Evolutionary conservation across 1,284 basidiomycete genomes (phyloP).

Genomic region (Apiotrichum siamense): DNA sequence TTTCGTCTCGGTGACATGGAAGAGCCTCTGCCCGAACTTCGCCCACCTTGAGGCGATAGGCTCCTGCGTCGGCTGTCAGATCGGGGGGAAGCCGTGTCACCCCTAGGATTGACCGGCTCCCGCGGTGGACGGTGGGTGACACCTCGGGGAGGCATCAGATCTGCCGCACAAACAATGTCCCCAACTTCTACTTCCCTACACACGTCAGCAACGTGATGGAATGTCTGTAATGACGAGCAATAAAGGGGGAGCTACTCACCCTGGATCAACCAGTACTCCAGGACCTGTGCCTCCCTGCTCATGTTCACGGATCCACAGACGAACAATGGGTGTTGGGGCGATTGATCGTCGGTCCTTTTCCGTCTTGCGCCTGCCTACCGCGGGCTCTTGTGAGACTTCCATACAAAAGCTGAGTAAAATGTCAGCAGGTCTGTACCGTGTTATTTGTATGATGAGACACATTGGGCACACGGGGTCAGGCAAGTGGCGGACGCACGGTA

Average conservation of each 20-base stretch:
- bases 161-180: conserved; percentile 25
- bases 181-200: conserved; percentile 23
- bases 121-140: not conserved
- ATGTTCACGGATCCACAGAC: conserved; percentile 23
- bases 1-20: not conserved
- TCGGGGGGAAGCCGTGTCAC: not conserved
- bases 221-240: not conserved
- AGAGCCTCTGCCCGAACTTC: not conserved
- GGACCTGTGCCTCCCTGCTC: not conserved
- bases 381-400: conserved; percentile 27
- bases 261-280: conserved; percentile 7
- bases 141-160: conserved; percentile 7
- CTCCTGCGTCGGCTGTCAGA: not conserved
- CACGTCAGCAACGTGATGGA: not conserved
- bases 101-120: not conserved
- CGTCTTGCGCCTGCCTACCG: conserved; percentile 29
- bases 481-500: no score
- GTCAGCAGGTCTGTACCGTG: no score
- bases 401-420: conserved; percentile 25
- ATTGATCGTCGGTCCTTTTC: conserved; percentile 28
- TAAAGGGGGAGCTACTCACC: conserved; percentile 4
- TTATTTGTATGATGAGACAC: no score
- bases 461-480: no score
- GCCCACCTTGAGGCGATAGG: not conserved
- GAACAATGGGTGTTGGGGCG: conserved; percentile 25